Percentiles rank a stretch among this genome's conserved stretches.
These are phyloP conservation scores for Solanum etuberosum DNA, from an alignment of 257 asterid species.

Conservation along the genomic window DNA sequence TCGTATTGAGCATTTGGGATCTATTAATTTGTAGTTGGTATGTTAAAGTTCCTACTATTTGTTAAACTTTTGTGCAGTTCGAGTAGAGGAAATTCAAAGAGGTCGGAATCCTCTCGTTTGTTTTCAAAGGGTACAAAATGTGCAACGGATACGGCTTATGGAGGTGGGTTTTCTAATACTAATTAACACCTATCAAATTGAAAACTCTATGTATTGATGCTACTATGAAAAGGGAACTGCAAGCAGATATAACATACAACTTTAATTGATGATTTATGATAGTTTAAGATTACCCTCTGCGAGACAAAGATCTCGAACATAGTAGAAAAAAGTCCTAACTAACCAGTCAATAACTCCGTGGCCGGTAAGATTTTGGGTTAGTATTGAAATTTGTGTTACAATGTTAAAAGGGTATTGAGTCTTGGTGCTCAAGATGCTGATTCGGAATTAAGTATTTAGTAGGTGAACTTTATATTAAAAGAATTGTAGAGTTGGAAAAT, in stretches of 20 bases:
- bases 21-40: not conserved
- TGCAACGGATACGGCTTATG: conserved; percentile 51
- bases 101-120: conserved; percentile 2
- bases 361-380: not conserved
- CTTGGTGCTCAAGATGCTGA: not conserved
- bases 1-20: not conserved
- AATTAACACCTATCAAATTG: not conserved
- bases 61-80: conserved; percentile 17
- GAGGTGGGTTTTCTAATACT: conserved; percentile 23
- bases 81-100: conserved; percentile 22
- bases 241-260: not conserved
- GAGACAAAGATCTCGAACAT: too few species aligned
- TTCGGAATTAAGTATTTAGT: not conserved
- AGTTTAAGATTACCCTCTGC: not conserved
- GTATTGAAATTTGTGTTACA: not conserved
- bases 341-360: not conserved
- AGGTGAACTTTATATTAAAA: not conserved
- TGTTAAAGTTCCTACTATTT: not conserved
- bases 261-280: not conserved
- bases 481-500: not conserved
- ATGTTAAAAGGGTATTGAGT: not conserved
- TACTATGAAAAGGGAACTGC: not conserved
- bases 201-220: not conserved
- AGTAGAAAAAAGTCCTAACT: too few species aligned
- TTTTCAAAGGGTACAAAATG: conserved; percentile 34